Base-by-base conservation (phyloP, 1,284 basidiomycete genomes). In the Sphagnurus paluster region DNA sequence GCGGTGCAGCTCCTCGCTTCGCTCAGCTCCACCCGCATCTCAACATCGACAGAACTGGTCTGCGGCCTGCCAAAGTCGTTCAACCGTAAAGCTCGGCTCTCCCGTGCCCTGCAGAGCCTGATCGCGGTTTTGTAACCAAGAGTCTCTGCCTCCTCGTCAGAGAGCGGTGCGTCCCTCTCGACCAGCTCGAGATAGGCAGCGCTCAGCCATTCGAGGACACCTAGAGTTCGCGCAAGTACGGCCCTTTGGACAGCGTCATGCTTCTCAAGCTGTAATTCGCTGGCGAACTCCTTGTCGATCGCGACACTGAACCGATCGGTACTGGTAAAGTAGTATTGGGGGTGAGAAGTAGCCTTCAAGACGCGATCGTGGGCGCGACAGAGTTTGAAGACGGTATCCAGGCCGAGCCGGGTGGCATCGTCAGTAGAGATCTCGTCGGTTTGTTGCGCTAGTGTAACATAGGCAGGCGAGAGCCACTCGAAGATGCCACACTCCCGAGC, bases 321-420 rank as follows among this genome's bases (percentile, higher is more conserved):
- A n/a, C n/a, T n/a, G n/a, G n/a, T n/a, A n/a, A n/a, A n/a, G n/a
- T n/a, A n/a, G n/a, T n/a, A n/a, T n/a, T 13, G 10, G 4, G 11
- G 19, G 23, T 14, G 3, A n/a, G 17, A 9, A 11, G 17, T 28
- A 5, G 34, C 5, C 4, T 17, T 23, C 10, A 42, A 28, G 23
- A 41, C 29, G 32, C 17, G 34, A 14, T 49, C 48, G 2, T 28
- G 33, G 6, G 24, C 25, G 16, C 39, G 48, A n/a, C 42, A 39
- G 9, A 49, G 48, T 25, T 46, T 46, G 39, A 50, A 39, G 24
- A 30, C 20, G 8, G 28, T 34, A 19, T 52, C 47, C 14, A 49
- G 24, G 11, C 50, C 50, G 6, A 52, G 25, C 6, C 16, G 17
- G n/a, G 21, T 9, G 5, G 19, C 9, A 7, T 23, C 29, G 3